These are phyloP conservation scores for Russula ochroleuca DNA, from an alignment of 768 basidiomycete genomes.

Conservation along the genomic window DNA sequence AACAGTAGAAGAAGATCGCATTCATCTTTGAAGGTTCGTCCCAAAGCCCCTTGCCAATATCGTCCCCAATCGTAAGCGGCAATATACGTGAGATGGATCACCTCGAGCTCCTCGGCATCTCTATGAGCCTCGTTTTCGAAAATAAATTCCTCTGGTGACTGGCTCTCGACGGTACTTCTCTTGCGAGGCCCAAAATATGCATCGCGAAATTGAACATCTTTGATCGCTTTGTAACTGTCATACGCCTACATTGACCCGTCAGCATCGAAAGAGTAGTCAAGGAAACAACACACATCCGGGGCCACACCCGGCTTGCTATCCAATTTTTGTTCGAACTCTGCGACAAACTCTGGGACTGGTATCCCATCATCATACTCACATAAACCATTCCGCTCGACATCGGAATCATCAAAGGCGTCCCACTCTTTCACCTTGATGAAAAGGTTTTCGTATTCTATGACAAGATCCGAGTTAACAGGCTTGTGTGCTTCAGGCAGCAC, in stretches of 20 bases:
- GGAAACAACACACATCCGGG: neutral
- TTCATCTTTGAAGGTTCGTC: neutral
- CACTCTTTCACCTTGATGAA: too few species aligned
- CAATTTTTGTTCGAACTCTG: neutral
- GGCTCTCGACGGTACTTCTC: neutral
- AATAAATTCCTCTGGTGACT: neutral
- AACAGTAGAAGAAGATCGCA: neutral
- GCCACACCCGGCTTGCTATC: neutral
- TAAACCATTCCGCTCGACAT: too few species aligned
- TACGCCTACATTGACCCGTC: neutral
- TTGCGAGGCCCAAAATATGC: neutral
- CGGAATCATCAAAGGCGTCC: too few species aligned
- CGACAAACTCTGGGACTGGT: neutral
- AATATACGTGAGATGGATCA: neutral
- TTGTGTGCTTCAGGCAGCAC: too few species aligned
- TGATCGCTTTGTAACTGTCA: accelerated
- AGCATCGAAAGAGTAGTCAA: neutral
- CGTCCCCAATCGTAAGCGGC: neutral
- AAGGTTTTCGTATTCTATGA: too few species aligned
- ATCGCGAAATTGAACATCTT: neutral
- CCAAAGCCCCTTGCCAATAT: neutral
- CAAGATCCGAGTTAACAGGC: too few species aligned
- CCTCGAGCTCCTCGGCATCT: neutral
- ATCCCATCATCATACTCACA: too few species aligned
- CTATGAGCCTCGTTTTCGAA: neutral